Conservation (phyloP, 441 rosid species). For the Francoa sonchifolia region DNA sequence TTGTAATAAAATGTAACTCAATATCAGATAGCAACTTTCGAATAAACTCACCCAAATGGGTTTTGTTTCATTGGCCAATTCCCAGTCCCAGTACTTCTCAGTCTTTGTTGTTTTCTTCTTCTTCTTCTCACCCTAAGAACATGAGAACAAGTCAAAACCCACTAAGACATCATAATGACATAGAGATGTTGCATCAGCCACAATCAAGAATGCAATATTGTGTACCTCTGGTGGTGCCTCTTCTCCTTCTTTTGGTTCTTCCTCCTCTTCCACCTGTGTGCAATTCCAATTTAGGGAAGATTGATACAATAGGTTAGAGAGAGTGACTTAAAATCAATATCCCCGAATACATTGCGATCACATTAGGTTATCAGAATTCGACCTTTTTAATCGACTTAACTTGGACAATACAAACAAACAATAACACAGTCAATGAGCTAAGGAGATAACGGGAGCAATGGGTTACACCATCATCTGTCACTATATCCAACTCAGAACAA, state of each 20-base stretch:
- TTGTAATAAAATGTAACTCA: no score
- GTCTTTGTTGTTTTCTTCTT: conserved; percentile 76
- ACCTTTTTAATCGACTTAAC: no score
- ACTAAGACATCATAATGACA: background rate
- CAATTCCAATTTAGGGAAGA: conserved; percentile 7
- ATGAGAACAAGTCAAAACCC: conserved; percentile 11
- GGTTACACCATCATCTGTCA: no score
- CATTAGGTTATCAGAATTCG: no score
- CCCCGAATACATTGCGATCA: no score
- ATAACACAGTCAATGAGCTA: no score
- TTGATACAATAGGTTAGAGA: no score
- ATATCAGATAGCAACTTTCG: background rate
- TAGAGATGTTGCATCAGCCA: conserved; percentile 2
- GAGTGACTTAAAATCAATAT: background rate
- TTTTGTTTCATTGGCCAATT: conserved; percentile 66
- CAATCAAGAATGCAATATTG: background rate
- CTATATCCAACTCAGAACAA: no score
- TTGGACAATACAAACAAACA: no score
- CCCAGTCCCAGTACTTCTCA: conserved; percentile 26
- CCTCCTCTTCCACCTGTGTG: conserved; percentile 84
- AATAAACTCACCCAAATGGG: conserved; percentile 58
- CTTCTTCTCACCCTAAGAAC: conserved; percentile 54
- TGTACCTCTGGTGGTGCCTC: conserved; percentile 62
- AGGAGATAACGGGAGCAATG: no score
- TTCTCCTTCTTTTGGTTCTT: conserved; percentile 67